phyloP scores from a whole-genome alignment of 257 asterid genomes.

The Solanum rostratum region DNA sequence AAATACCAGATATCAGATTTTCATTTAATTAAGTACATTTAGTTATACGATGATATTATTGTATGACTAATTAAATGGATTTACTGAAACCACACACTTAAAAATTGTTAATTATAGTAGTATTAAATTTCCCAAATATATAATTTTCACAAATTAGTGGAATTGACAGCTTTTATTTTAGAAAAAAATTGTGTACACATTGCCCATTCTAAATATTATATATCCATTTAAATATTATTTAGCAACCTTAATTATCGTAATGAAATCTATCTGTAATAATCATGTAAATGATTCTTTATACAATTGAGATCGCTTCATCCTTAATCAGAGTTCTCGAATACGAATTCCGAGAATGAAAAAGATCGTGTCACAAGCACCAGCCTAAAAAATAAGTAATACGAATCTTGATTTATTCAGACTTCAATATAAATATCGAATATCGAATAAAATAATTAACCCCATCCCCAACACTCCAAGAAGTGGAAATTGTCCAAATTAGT shows the following conservation, averaged over 20 bases:
- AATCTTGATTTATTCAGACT: no score
- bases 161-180: neutral
- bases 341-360: no score
- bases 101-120: neutral
- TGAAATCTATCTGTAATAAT: neutral
- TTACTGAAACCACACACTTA: neutral
- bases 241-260: neutral
- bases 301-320: neutral
- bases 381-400: no score
- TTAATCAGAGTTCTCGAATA: no score
- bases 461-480: no score
- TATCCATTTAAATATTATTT: neutral
- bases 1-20: neutral
- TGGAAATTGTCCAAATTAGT: neutral
- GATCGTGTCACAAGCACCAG: rapidly evolving
- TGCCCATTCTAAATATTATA: neutral
- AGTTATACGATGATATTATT: neutral
- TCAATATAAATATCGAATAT: no score
- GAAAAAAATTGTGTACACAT: neutral
- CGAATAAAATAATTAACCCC: no score
- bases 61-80: neutral
- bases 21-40: neutral
- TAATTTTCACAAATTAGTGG: neutral
- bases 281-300: neutral
- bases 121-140: neutral